Evolutionary conservation across 345 rosid species (phyloP), one percentile per base, ranked within the genome.

Genomic region (Brassica incana): DNA sequence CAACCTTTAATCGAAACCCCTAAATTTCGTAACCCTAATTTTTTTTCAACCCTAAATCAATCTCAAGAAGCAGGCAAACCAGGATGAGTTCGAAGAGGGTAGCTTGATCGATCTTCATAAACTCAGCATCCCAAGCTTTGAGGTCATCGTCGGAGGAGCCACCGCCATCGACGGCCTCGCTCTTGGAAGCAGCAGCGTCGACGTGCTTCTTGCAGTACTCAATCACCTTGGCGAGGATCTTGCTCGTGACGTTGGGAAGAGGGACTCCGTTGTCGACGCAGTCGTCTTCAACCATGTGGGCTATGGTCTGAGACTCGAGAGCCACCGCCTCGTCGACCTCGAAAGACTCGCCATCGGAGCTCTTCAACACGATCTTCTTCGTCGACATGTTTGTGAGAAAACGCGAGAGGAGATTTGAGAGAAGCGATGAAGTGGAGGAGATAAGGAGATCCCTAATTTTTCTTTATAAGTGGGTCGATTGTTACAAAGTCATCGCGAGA

Each of bases 321-420:
- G 58, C 58, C 7, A 50, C 58, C 3, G 58, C 58, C 58, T 50
- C 58, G 8, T 50, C 58, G 3, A 50, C 58, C 58, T 50, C 58
- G 58, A 50, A 50, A n/a, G 58, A 50, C 58, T 50, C 58, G 58
- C 58, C 58, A 50, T 50, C 58, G 58, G 58, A 50, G 58, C 58
- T 50, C 58, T 50, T 50, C 58, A 50, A 50, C 58, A 50, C 18
- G 58, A 50, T 50, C 58, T 50, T 50, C 58, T 50, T 50, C 18
- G 58, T 50, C 58, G 58, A 50, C 58, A 50, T 50, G 58, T 1
- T 50, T 50, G 58, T 14, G 58, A 3, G 18, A 1, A 5, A n/a
- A 50, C 8, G 18, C 0, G 2, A 50, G 58, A 50, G 18, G 5
- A 11, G 20, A 50, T 50, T 50, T 50, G 58, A 50, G 58, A 50